Evolutionary conservation across 768 basidiomycete genomes (phyloP).

Genomic region (Mycena sanguinolenta): DNA sequence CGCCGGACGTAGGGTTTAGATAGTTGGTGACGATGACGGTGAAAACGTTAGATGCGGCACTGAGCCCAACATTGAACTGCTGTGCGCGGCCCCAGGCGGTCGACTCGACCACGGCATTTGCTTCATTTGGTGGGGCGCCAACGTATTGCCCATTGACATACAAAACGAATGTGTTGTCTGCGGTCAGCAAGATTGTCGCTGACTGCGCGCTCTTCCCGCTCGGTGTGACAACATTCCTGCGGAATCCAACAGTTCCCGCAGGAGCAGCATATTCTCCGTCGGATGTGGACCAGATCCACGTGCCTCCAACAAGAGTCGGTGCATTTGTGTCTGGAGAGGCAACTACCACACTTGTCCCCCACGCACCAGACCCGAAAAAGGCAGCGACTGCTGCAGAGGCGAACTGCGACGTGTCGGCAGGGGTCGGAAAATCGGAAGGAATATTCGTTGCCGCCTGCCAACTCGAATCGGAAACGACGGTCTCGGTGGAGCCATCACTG

Average conservation of each 20-base stretch:
- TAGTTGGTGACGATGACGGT: slow-evolving; percentile 9
- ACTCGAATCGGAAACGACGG: slow-evolving; percentile 14
- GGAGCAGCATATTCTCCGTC: background rate
- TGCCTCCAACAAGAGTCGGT: background rate
- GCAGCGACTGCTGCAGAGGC: slow-evolving; percentile 4
- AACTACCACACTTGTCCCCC: slow-evolving; percentile 1
- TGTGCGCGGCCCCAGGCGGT: slow-evolving; percentile 11
- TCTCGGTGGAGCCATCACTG: background rate
- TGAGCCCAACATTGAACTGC: slow-evolving; percentile 9
- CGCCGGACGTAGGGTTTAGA: background rate
- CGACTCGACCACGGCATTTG: background rate
- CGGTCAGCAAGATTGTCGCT: slow-evolving; percentile 1
- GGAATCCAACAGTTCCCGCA: slow-evolving; percentile 13
- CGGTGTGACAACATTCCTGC: slow-evolving; percentile 11
- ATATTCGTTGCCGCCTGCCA: slow-evolving; percentile 11
- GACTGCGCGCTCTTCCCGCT: slow-evolving; percentile 13
- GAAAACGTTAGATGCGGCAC: background rate
- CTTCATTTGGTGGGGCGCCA: slow-evolving; percentile 2
- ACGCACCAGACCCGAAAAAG: slow-evolving; percentile 21
- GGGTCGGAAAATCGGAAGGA: slow-evolving; percentile 20
- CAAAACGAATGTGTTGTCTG: slow-evolving; percentile 14
- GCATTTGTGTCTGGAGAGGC: slow-evolving; percentile 1
- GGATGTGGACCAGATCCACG: slow-evolving; percentile 25
- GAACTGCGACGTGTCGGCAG: slow-evolving; percentile 2
- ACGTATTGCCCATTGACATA: slow-evolving; percentile 23